Evolutionary conservation across 768 basidiomycete genomes (phyloP), one percentile per base, ranked within the genome.

Genomic region (Tulasnella sp.): DNA sequence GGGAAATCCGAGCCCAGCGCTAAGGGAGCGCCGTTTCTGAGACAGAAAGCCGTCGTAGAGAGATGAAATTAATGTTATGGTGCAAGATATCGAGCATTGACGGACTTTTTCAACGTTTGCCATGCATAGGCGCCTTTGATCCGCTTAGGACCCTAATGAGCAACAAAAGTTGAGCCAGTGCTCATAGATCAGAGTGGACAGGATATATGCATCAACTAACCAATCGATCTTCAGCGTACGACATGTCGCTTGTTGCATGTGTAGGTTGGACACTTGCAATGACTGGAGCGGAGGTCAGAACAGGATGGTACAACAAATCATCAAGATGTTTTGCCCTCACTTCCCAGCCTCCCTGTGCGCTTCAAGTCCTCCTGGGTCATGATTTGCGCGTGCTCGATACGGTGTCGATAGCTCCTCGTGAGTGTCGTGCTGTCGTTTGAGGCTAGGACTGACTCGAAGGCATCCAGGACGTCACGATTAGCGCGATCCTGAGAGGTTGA

Each of bases 1-100:
- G 94, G 94, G 70, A 97, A 96, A 69, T 97, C 93, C 2, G 91
- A 90, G 2, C 94, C 93, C 1, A 97, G 75, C 0, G 91, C 83
- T 2, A 93, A 76, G 12, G 82, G 64, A 1, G 71, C 70, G 5
- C 72, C 72, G 25, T 60, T 59, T 1, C 71, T 74, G 51, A 2
- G 46, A 25, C 10, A 51, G 59, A 21, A 2, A 24, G n/a, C 25
- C 42, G 15, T 44, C 15, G 11, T n/a, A n/a, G 29, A 27, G 9
- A 61, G 24, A 9, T 17, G 41, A 4, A 49, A 22, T 8, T 4
- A 3, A 15, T 3, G 19, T 42, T 60, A 2, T 48, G 43, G n/a
- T 24, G 19, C 38, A 25, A 25, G n/a, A 22, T 11, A 2, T 11
- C 8, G 25, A 4, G 44, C n/a, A 17, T 44, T 11, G n/a, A 67